These are phyloP conservation scores for Cutaneotrichosporon curvatum DNA, from an alignment of 1,284 basidiomycete species.

Conservation along the genomic window DNA sequence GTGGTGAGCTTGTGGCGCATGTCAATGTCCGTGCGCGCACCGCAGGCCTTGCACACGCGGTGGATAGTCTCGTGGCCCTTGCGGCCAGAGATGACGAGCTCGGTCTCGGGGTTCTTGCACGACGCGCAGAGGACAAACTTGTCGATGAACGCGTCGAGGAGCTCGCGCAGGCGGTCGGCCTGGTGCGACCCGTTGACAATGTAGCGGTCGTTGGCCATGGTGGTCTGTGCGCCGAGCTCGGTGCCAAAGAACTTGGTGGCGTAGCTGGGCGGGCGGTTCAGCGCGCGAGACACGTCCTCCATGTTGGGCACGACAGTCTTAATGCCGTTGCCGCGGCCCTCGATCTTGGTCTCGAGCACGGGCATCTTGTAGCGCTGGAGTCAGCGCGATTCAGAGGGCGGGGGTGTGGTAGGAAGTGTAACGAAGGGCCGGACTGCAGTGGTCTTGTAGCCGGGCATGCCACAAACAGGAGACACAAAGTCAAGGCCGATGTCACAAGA, in stretches of 20 bases:
- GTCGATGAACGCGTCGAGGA: constrained; percentile 93
- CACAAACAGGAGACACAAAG: too few species aligned
- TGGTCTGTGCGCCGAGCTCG: constrained; percentile 95
- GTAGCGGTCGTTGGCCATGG: constrained; percentile 92
- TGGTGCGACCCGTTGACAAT: constrained; percentile 98
- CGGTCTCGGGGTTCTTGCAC: constrained; percentile 99
- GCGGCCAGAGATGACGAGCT: constrained; percentile 69
- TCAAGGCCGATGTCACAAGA: too few species aligned
- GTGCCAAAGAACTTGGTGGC: constrained; percentile 99
- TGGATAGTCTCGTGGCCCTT: constrained; percentile 77
- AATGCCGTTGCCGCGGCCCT: constrained; percentile 99
- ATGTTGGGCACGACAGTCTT: constrained; percentile 99
- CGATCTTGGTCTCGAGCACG: constrained; percentile 87
- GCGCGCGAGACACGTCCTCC: constrained; percentile 92
- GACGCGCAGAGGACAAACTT: constrained; percentile 96
- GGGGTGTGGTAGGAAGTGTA: neutral
- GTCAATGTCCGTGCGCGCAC: constrained; percentile 82
- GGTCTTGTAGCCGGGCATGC: too few species aligned
- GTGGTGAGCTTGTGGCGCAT: constrained; percentile 97
- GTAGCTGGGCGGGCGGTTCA: constrained; percentile 87
- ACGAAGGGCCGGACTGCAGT: too few species aligned
- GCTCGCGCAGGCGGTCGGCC: constrained; percentile 82
- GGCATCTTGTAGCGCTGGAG: constrained; percentile 66
- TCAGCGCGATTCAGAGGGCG: too few species aligned
- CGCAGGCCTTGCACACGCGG: constrained; percentile 97